Evolutionary conservation across 257 asterid species (phyloP), one percentile per base, ranked within the genome.

Genomic region (Plantago elongata): DNA sequence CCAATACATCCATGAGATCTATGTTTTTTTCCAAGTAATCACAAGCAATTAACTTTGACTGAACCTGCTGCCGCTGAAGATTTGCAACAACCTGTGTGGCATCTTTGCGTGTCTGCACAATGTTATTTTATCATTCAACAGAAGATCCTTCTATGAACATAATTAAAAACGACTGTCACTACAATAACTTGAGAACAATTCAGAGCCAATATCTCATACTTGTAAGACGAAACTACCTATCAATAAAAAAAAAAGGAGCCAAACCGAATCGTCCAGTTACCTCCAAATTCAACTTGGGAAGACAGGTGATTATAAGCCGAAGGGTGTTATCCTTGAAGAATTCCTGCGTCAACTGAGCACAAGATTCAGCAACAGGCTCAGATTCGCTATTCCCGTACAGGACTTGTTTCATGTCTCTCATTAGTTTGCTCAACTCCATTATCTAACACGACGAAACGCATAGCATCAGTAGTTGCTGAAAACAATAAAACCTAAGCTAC

Each of bases 31-130:
- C 96, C 94, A 89, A 77, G 83, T 89, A 89, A 68, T 93, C 92
- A 62, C 94, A 93, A 46, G 99, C 99, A 74, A 89, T 89, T 85
- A 93, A 60, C 78, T 85, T 80, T 7, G 99, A 93, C 2, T 93
- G 96, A 67, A 93, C 99, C 74, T 88, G 97, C 60, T 93, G 99
- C 81, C 99, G 85, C 78, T 93, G 99, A 81, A 93, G 79, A 82
- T 93, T 93, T 17, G 99, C 95, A 73, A 93, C 96, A 66, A 93
- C 96, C 74, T 87, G 97, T 3, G 97, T 87, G 49, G 95, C 99
- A 79, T 89, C 97, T 77, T 89, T 93, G 64, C 97, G 94, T 44
- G 96, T 72, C 99, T 92, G 88, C 79, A 79, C 64, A 58, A 65
- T 11, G 46, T n/a, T 11, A n/a, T 17, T 69, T 58, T 18, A 45